A percentile compares a stretch with the other conserved stretches of the same genome.
phyloP scores from a whole-genome alignment of 805 yeast species.

The Saccharomycopsis lassenensis region DNA sequence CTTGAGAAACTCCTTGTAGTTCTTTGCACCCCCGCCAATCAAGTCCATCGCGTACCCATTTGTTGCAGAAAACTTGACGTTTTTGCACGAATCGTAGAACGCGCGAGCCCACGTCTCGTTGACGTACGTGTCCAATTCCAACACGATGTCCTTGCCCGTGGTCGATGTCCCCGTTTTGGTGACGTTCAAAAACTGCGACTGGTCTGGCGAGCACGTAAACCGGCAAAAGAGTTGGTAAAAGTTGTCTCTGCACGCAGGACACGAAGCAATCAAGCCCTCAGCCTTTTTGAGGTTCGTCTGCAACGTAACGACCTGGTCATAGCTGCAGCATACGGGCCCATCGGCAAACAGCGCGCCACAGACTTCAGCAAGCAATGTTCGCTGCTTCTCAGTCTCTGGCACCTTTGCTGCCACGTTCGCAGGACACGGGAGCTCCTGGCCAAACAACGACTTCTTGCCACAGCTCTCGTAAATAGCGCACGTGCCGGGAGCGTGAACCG shows the following conservation, averaged over 20 bases:
- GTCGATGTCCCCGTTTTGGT: conserved; percentile 41
- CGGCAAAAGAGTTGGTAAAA: conserved; percentile 76
- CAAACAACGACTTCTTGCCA: conserved; percentile 74
- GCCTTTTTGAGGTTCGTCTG: conserved; percentile 58
- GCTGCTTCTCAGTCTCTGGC: conserved; percentile 25
- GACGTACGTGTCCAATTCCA: conserved; percentile 57
- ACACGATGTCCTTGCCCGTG: conserved; percentile 48
- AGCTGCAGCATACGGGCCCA: conserved; percentile 56
- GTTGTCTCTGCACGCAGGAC: conserved; percentile 89
- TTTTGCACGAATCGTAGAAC: conserved; percentile 77
- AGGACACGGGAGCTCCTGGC: conserved; percentile 72
- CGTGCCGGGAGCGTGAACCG: too few species aligned
- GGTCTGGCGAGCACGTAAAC: conserved; percentile 85
- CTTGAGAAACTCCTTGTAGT: conserved; percentile 61
- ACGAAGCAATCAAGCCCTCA: conserved; percentile 70
- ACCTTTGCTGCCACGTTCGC: conserved; percentile 36
- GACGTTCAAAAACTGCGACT: conserved; percentile 62
- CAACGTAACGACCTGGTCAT: conserved; percentile 46
- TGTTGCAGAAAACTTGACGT: conserved; percentile 85
- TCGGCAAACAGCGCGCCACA: conserved; percentile 66
- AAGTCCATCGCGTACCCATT: conserved; percentile 95
- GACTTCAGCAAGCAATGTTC: conserved; percentile 37
- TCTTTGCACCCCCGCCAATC: conserved; percentile 92
- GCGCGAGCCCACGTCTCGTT: conserved; percentile 46
- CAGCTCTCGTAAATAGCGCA: too few species aligned